phyloP scores from a whole-genome alignment of 2,329 filamentous ascomycete genomes.

The Lachnum nothofagi region DNA sequence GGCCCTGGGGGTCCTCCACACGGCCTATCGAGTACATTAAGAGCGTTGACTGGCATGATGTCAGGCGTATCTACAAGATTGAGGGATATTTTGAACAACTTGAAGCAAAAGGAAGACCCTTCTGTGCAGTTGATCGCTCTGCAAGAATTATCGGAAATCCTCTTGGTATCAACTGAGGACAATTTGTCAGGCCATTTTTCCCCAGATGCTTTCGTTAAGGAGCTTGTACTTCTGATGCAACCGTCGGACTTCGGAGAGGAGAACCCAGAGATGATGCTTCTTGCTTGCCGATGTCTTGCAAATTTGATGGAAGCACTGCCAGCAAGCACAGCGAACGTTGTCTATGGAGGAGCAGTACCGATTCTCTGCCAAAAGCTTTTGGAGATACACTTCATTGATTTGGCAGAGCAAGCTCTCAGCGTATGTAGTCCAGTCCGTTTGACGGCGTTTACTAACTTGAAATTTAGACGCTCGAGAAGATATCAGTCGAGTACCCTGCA shows the following conservation, averaged over 20 bases:
- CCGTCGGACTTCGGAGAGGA: conserved; percentile 79
- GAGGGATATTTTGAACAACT: conserved; percentile 67
- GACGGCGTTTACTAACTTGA: conserved; percentile 8
- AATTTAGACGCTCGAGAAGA: conserved; percentile 79
- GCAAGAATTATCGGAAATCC: conserved; percentile 86
- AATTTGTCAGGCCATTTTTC: conserved; percentile 93
- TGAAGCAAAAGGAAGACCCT: conserved; percentile 78
- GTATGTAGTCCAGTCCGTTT: conserved; percentile 35
- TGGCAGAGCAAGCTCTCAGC: conserved; percentile 93
- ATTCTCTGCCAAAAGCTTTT: conserved; percentile 91
- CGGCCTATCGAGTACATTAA: conserved; percentile 71
- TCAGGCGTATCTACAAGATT: conserved; percentile 75
- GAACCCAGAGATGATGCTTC: conserved; percentile 93
- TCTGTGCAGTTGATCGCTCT: conserved; percentile 87
- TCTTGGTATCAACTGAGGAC: conserved; percentile 93
- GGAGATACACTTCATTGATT: conserved; percentile 94
- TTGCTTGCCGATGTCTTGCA: conserved; percentile 90
- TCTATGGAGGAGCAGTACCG: conserved; percentile 94
- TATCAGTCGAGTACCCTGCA: conserved; percentile 90
- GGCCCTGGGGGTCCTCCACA: conserved; percentile 57
- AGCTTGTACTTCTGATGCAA: conserved; percentile 87
- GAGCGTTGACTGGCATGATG: conserved; percentile 88
- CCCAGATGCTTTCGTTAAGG: conserved; percentile 90
- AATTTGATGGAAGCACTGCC: conserved; percentile 97
- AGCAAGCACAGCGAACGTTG: conserved; percentile 87